A percentile compares a stretch with the other conserved stretches of the same genome.
Conservation (phyloP, 2,329 filamentous ascomycete species). For the Hymenoscyphus infarciens region DNA sequence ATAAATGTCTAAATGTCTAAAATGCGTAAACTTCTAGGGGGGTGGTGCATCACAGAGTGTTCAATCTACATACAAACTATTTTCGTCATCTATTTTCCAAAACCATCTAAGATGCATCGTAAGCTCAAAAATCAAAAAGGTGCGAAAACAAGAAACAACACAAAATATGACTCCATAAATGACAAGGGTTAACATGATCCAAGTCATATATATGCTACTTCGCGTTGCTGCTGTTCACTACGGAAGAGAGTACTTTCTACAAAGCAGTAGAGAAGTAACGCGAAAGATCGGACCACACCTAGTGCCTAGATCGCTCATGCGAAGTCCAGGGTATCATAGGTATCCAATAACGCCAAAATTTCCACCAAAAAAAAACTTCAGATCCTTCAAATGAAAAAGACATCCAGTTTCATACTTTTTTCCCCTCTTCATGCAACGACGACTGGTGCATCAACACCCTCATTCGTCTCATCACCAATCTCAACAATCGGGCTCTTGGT, state of each 20-base stretch:
- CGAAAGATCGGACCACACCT: not conserved
- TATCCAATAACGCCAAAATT: not conserved
- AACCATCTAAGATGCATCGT: not conserved
- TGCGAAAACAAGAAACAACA: not conserved
- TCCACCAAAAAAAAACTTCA: not conserved
- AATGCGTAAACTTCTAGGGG: too few relatives aligned
- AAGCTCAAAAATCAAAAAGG: not conserved
- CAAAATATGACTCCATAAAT: not conserved
- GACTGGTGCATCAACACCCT: not conserved
- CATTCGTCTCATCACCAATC: not conserved
- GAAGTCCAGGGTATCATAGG: slow-evolving; percentile 5
- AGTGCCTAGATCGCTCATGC: slow-evolving; percentile 6
- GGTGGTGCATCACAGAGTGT: too few relatives aligned
- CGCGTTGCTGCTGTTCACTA: not conserved
- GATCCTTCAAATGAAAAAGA: not conserved
- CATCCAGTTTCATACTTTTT: not conserved
- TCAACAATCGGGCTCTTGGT: not conserved
- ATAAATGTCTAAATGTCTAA: too few relatives aligned
- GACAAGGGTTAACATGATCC: not conserved
- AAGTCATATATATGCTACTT: not conserved
- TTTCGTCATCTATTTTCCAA: not conserved
- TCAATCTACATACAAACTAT: too few relatives aligned
- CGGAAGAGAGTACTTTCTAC: not conserved
- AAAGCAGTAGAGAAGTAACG: not conserved
- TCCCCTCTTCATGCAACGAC: not conserved